Evolutionary conservation across 257 asterid species (phyloP), one percentile per base, ranked within the genome.

Genomic region (Eustoma russellianum): DNA sequence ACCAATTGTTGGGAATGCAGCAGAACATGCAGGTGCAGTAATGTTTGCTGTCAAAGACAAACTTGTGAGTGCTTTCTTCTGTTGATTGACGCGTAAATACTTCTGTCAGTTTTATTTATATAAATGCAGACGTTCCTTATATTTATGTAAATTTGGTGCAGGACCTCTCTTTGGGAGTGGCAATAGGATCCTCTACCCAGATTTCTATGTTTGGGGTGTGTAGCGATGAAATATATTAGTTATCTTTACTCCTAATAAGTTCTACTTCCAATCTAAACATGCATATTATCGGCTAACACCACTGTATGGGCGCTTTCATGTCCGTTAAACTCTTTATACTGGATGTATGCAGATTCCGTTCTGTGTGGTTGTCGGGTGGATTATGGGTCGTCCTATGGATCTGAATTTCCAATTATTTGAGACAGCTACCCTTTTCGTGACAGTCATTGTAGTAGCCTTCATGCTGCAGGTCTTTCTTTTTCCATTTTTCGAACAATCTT

Each of bases 31-130:
- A 7, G 83, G 91, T 63, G 94, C 96, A 50, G 60, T 86, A 55
- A 81, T 86, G 88, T 86, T 86, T 77, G 96, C 96, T 6, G 64
- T 83, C 66, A 83, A 83, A 74, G 86, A 86, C 78, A 89, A 89
- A 70, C 94, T 89, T 57, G 97, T 89, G 48, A 64, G 77, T 65
- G 59, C 71, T 40, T 6, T 52, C 7, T 33, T 49, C 30, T 38
- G 14, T 55, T 64, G 53, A 48, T 19, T 34, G 17, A 38, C 13
- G 15, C 1, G 38, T 6, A 38, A 17, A 30, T 34, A 38, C 17
- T 7, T 9, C 13, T 17, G 18, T 17, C 40, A 33, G 30, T 24
- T 24, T 2, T 24, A 24, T 24, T 24, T 24, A 24, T 24, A 24
- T 24, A 24, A 24, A n/a, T 55, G 38, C 2, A 8, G 12, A n/a